These are phyloP conservation scores for Periconia macrospinosa DNA, from an alignment of 2,329 filamentous ascomycete species.

Conservation along the genomic window DNA sequence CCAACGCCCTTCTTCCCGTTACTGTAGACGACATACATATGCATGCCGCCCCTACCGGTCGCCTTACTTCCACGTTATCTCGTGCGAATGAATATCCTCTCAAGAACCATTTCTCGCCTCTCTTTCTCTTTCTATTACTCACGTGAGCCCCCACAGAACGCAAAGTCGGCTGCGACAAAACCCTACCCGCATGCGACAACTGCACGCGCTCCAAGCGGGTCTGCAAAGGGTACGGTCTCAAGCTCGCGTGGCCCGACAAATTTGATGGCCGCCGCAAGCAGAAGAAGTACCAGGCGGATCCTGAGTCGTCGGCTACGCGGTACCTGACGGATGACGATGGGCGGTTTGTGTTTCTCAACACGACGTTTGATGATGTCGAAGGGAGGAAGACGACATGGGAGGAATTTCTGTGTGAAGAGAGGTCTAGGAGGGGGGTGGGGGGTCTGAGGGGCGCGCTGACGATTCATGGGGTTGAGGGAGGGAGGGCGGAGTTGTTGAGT, in stretches of 20 bases:
- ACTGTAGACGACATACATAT: background rate
- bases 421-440: background rate
- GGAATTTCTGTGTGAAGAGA: constrained; percentile 4
- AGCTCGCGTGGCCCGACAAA: constrained; percentile 53
- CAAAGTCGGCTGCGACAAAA: constrained; percentile 53
- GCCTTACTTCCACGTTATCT: background rate
- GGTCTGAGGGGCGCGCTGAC: background rate
- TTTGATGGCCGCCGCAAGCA: constrained; percentile 49
- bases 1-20: too few species aligned
- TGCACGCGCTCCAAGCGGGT: constrained; percentile 47
- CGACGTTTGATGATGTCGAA: constrained; percentile 15
- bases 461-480: background rate
- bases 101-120: too few species aligned
- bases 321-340: constrained; percentile 14
- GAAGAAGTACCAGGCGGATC: constrained; percentile 42
- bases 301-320: constrained; percentile 17
- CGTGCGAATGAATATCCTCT: too few species aligned
- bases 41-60: background rate
- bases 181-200: constrained; percentile 48
- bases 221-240: constrained; percentile 51
- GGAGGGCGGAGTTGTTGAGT: constrained; percentile 20
- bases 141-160: constrained; percentile 36
- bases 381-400: constrained; percentile 6
- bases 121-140: too few species aligned
- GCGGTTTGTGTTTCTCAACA: constrained; percentile 21